Base-by-base conservation (phyloP, 108 stramenopile species). In the Poteriospumella lacustris region DNA sequence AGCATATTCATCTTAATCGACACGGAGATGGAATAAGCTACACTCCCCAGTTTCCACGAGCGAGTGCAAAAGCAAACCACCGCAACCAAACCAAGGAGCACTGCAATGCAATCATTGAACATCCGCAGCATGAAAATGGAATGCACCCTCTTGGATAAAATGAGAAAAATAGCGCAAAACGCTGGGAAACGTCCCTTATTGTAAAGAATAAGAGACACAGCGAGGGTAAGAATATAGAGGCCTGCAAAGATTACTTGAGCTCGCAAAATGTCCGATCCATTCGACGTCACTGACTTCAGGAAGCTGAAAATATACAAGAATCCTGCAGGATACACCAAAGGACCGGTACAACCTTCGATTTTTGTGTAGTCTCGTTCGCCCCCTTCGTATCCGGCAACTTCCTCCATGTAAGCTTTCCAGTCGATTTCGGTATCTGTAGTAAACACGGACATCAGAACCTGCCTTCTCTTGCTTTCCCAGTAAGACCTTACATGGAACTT, bases 351-450 rank as follows among this genome's bases (percentile, higher is more conserved):
- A 41, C 97, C 97, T 31, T 88, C 78, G 38, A 98, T 88, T 41
- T 93, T 87, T 15, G 77, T 77, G 84, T 98, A 98, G 80, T 98
- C 86, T 1, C 85, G 80, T 68, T 96, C 93, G 28, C 96, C 96
- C 36, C 86, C 83, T 41, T 85, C n/a, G 36, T 88, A 89, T 29
- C 86, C 88, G n/a, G 69, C 70, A 41, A 97, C 96, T 85, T 98
- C 94, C 86, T 96, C 89, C 95, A 98, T 96, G 87, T 98, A 98
- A 2, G 97, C 96, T 39, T 83, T 70, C 94, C 94, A 98, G 81
- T 98, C 97, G 78, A 98, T 98, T 85, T 98, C 97, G 2, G 97
- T 98, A 86, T 98, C 60, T 64, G 36, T 34, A 64, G 52, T 19
- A 56, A n/a, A n/a, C n/a, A n/a, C n/a, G n/a, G n/a, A n/a, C n/a